Conservation (phyloP, 2,329 filamentous ascomycete genomes). For the Neocatenulostroma microsporum region DNA sequence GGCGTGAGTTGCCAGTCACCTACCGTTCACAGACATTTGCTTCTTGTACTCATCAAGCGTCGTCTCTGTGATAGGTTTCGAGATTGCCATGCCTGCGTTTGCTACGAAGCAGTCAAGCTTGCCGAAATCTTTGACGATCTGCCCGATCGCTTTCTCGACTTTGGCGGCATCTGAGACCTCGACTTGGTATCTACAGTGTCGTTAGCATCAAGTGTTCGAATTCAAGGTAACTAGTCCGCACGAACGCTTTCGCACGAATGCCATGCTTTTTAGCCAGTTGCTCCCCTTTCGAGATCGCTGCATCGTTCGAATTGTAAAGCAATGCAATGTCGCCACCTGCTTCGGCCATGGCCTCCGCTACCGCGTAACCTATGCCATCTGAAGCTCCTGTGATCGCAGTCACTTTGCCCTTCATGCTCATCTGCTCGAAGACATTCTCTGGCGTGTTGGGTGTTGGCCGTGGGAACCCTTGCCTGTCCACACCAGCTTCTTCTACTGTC, state of each 20-base stretch:
- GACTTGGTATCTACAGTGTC: slow-evolving; percentile 57
- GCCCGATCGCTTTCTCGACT: slow-evolving; percentile 63
- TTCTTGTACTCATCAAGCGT: slow-evolving; percentile 45
- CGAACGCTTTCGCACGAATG: slow-evolving; percentile 21
- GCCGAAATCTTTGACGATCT: slow-evolving; percentile 59
- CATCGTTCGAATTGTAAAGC: slow-evolving; percentile 77
- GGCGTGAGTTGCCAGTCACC: slow-evolving; percentile 9
- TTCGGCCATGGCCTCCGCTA: slow-evolving; percentile 80
- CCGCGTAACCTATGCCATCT: slow-evolving; percentile 76
- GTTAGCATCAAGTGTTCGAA: neutral
- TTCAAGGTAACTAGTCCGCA: no score
- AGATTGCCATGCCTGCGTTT: slow-evolving; percentile 83
- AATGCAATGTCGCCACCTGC: slow-evolving; percentile 82
- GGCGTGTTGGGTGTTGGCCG: slow-evolving; percentile 23
- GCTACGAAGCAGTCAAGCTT: slow-evolving; percentile 85
- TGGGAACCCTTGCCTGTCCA: slow-evolving; percentile 13
- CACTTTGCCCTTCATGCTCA: slow-evolving; percentile 74
- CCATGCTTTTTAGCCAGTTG: slow-evolving; percentile 16
- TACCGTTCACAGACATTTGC: slow-evolving; percentile 49
- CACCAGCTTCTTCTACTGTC: slow-evolving; percentile 22
- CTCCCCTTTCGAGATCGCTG: slow-evolving; percentile 20
- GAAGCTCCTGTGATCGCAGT: slow-evolving; percentile 83
- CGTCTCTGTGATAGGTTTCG: slow-evolving; percentile 49
- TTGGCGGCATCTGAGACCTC: slow-evolving; percentile 62
- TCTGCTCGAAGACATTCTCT: slow-evolving; percentile 35